phyloP scores from a whole-genome alignment of 2,329 filamentous ascomycete genomes.

The Neophaeococcomyces mojaviensis region DNA sequence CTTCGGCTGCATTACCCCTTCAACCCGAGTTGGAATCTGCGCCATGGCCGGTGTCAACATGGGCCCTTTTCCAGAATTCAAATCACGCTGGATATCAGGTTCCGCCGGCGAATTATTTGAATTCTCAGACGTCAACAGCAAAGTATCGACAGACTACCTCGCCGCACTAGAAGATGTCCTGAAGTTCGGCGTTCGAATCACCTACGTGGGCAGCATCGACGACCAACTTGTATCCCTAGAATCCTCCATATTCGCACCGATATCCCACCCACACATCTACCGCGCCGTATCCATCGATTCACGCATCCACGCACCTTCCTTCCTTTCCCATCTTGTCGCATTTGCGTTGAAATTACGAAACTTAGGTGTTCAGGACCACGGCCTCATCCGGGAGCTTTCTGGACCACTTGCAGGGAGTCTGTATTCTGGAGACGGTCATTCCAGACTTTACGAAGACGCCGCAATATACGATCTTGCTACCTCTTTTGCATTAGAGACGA shows the following conservation, averaged over 20 bases:
- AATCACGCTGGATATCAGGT: slow-evolving; percentile 79
- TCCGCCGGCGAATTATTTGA: slow-evolving; percentile 93
- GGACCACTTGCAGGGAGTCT: slow-evolving; percentile 81
- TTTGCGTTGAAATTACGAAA: slow-evolving; percentile 93
- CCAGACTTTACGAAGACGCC: slow-evolving; percentile 81
- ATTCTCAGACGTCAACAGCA: slow-evolving; percentile 73
- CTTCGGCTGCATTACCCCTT: slow-evolving; percentile 66
- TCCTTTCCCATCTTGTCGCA: slow-evolving; percentile 84
- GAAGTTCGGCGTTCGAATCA: slow-evolving; percentile 70
- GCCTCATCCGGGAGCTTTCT: slow-evolving; percentile 82
- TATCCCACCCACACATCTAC: slow-evolving; percentile 86
- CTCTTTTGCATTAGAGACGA: slow-evolving; percentile 66
- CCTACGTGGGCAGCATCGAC: slow-evolving; percentile 89
- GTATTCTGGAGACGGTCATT: slow-evolving; percentile 89
- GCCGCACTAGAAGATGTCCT: slow-evolving; percentile 66
- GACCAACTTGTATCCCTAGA: slow-evolving; percentile 93
- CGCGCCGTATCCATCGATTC: slow-evolving; percentile 95
- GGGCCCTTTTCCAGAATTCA: slow-evolving; percentile 87
- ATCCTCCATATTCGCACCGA: slow-evolving; percentile 80
- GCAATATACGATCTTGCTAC: slow-evolving; percentile 76
- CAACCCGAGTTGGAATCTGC: slow-evolving; percentile 74
- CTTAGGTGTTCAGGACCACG: slow-evolving; percentile 85
- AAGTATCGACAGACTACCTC: slow-evolving; percentile 75
- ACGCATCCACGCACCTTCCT: slow-evolving; percentile 83
- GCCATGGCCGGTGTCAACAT: slow-evolving; percentile 87